Evolutionary conservation across 129 eudicot species (phyloP).

Genomic region (Solidago caesia): DNA sequence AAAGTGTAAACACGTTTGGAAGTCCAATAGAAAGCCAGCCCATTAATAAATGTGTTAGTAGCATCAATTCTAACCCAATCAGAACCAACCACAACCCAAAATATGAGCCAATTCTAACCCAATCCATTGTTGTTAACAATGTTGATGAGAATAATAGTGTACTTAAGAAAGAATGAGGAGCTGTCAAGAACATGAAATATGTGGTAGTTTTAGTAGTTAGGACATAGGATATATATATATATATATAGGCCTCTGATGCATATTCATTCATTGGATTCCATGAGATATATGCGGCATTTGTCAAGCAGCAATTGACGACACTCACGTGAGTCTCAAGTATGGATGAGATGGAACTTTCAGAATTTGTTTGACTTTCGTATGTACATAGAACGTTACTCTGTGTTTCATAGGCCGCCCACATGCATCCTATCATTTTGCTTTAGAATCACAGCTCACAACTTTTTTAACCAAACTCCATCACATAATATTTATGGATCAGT

Average conservation of each 20-base stretch:
- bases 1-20: no score
- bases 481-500: no score
- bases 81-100: no score
- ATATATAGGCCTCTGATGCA: conserved; percentile 6
- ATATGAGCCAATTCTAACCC: no score
- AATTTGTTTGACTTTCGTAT: conserved; percentile 25
- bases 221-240: neutral
- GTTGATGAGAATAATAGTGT: no score
- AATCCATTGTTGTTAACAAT: no score
- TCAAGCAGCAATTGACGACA: conserved; percentile 26
- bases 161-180: neutral
- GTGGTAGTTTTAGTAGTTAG: no score
- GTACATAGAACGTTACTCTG: conserved; percentile 20
- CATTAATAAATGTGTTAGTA: no score
- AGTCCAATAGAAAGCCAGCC: no score
- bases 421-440: conserved; percentile 16
- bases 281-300: conserved; percentile 36
- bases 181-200: neutral
- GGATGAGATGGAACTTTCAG: conserved; percentile 22
- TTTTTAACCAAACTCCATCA: no score
- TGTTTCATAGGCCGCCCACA: conserved; percentile 15
- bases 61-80: no score
- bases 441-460: conserved; percentile 1
- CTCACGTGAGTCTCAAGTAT: conserved; percentile 29
- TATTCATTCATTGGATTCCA: conserved; percentile 20